Conservation (phyloP, 768 basidiomycete species). For the Collybia mongolica region DNA sequence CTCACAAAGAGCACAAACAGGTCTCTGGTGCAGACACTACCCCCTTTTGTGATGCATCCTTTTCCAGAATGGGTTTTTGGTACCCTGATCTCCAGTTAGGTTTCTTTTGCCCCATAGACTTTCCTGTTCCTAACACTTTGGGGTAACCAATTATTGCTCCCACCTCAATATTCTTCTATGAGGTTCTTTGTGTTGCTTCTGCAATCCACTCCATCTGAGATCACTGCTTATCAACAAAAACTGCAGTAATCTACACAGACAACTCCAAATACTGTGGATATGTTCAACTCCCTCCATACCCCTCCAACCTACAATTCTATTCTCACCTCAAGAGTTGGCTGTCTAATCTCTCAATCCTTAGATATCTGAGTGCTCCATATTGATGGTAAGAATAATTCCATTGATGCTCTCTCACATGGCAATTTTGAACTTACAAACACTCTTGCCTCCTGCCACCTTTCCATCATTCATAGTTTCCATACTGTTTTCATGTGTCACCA, state of each 20-base stretch:
- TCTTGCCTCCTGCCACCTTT: too few species aligned
- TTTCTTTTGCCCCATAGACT: conserved; percentile 7
- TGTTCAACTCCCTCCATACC: conserved; percentile 23
- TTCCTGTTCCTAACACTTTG: not conserved
- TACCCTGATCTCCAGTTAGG: conserved; percentile 8
- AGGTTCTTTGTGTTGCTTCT: conserved; percentile 5
- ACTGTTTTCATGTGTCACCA: too few species aligned
- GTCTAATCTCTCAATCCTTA: not conserved
- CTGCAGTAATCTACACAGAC: conserved; percentile 24
- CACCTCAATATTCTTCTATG: conserved; percentile 21
- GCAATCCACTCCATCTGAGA: not conserved
- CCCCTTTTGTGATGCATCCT: conserved; percentile 20
- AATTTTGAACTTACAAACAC: too few species aligned
- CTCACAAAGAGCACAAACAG: conserved; percentile 8
- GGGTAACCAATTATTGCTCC: conserved; percentile 4
- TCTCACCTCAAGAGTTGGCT: conserved; percentile 20
- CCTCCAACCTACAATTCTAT: conserved; percentile 21
- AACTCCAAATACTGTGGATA: conserved; percentile 25
- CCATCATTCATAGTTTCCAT: too few species aligned
- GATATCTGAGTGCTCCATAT: too few species aligned
- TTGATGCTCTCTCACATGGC: too few species aligned
- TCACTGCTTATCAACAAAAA: rapidly evolving
- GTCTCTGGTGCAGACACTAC: not conserved
- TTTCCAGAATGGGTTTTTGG: conserved; percentile 19
- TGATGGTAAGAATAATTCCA: too few species aligned